These are phyloP conservation scores for Bassia scoparia DNA, from an alignment of 148 eudicot genomes.

Conservation along the genomic window DNA sequence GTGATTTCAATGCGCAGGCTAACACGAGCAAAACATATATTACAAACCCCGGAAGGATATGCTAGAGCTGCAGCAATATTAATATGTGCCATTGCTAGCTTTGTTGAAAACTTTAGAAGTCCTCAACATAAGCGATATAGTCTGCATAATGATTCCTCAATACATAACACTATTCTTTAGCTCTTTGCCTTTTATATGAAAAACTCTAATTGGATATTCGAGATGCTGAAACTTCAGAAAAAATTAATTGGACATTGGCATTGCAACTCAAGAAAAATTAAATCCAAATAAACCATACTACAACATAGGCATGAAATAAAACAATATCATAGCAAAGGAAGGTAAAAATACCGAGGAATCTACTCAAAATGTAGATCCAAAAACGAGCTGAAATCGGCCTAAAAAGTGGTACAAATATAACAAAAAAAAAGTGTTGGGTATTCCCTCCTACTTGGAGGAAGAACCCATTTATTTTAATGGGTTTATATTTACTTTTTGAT, in stretches of 20 bases:
- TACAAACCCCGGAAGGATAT: background rate
- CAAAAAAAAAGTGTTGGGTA: too few relatives aligned
- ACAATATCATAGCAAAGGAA: too few relatives aligned
- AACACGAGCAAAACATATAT: conserved; percentile 28
- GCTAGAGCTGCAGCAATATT: background rate
- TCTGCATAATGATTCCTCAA: background rate
- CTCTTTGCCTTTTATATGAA: background rate
- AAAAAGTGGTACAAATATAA: too few relatives aligned
- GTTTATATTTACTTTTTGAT: too few relatives aligned
- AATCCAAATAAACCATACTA: background rate
- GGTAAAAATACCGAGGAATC: too few relatives aligned
- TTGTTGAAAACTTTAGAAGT: background rate
- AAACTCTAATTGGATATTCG: background rate
- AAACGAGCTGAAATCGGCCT: too few relatives aligned
- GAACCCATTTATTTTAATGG: too few relatives aligned
- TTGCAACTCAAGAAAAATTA: background rate
- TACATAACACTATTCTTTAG: too few relatives aligned
- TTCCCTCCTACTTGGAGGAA: too few relatives aligned
- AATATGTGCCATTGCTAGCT: background rate
- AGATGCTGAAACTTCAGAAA: background rate
- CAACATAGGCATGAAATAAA: too few relatives aligned
- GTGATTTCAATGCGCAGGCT: conserved; percentile 80
- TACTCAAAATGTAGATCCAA: too few relatives aligned
- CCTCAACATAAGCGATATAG: background rate
- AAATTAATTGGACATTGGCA: background rate